Percentiles rank a stretch among this genome's conserved stretches.
Evolutionary conservation across 2,329 filamentous ascomycete genomes (phyloP).

Genomic region (Colletotrichum caudatum): DNA sequence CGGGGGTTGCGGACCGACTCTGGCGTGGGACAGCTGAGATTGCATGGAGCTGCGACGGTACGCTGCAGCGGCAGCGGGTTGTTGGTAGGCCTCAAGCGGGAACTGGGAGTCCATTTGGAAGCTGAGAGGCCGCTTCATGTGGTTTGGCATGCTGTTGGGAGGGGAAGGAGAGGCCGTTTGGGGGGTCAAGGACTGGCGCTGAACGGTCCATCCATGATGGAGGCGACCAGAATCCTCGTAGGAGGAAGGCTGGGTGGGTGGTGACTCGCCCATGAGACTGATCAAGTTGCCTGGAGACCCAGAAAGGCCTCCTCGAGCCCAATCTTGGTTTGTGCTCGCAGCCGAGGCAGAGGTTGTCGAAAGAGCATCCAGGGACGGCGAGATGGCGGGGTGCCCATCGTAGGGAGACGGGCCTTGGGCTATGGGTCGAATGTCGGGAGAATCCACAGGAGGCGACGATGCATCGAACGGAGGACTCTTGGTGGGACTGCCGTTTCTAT

Average conservation of each 20-base stretch:
- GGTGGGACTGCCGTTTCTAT: constrained; percentile 49
- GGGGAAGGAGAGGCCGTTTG: constrained; percentile 58
- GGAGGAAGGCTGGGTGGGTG: constrained; percentile 65
- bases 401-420: constrained; percentile 49
- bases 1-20: constrained; percentile 67
- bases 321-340: constrained; percentile 61
- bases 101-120: constrained; percentile 65
- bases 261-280: constrained; percentile 64
- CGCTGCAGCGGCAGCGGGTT: constrained; percentile 50
- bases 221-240: constrained; percentile 61
- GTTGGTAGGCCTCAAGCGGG: constrained; percentile 56
- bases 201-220: constrained; percentile 60
- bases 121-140: constrained; percentile 51
- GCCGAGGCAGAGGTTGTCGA: constrained; percentile 63
- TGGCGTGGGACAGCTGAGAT: constrained; percentile 62
- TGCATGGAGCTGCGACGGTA: constrained; percentile 63
- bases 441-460: constrained; percentile 56
- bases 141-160: constrained; percentile 45
- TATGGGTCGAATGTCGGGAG: constrained; percentile 60
- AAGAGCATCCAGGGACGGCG: constrained; percentile 62
- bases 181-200: constrained; percentile 59
- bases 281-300: constrained; percentile 67
- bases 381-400: constrained; percentile 58
- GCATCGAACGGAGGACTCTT: constrained; percentile 50
- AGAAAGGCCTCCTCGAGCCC: constrained; percentile 58